Evolutionary conservation across 116 monocot genomes (phyloP).

Genomic region (Dioscorea cayenensis): DNA sequence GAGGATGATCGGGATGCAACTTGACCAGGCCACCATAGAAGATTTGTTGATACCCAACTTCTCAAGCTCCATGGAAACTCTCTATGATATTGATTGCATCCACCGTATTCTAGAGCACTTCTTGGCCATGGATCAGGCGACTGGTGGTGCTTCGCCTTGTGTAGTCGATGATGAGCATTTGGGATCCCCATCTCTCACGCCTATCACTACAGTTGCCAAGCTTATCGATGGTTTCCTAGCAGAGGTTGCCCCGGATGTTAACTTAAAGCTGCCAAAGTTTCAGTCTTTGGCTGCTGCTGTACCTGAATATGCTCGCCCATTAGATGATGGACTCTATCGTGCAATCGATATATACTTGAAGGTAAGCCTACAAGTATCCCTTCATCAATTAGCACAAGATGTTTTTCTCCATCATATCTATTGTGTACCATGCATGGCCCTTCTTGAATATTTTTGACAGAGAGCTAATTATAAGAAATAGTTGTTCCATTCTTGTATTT

Average conservation of each 20-base stretch:
- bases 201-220: conserved; percentile 52
- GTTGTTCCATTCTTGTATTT: too few species aligned
- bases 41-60: conserved; percentile 69
- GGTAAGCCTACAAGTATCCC: conserved; percentile 26
- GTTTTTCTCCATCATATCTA: too few species aligned
- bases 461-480: too few species aligned
- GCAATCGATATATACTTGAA: conserved; percentile 91
- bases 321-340: conserved; percentile 89
- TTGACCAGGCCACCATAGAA: conserved; percentile 65
- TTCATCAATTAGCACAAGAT: background rate
- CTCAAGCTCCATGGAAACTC: conserved; percentile 58
- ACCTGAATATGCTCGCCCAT: conserved; percentile 62
- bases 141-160: conserved; percentile 40
- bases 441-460: too few species aligned
- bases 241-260: conserved; percentile 71
- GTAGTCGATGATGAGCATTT: conserved; percentile 40
- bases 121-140: conserved; percentile 52
- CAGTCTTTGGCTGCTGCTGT: conserved; percentile 49
- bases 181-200: conserved; percentile 51
- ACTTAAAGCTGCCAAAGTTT: conserved; percentile 68
- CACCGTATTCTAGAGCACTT: conserved; percentile 66
- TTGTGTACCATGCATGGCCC: too few species aligned
- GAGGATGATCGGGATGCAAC: conserved; percentile 65
- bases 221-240: conserved; percentile 75
- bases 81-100: conserved; percentile 71